Evolutionary conservation across 2,329 filamentous ascomycete species (phyloP), one percentile per base, ranked within the genome.

Genomic region (Tolypocladium amazonense): DNA sequence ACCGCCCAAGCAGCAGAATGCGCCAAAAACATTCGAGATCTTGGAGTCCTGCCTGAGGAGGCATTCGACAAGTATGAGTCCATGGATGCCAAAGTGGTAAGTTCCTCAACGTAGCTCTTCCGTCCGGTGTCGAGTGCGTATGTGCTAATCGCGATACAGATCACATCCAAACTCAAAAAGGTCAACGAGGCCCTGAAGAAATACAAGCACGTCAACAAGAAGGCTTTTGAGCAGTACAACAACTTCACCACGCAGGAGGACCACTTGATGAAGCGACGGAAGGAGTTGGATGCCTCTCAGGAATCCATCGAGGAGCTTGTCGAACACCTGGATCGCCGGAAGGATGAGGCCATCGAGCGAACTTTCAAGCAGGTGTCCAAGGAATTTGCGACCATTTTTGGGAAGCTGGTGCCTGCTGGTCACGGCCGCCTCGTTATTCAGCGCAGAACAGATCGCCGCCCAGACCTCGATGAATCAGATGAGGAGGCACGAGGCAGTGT

Each of bases 181-280:
- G 91, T 93, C 69, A 95, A 96, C 64, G 90, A 96, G 67, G 87
- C 89, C 0, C 80, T 97, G 59, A 97, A 97, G 77, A 96, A 97
- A 72, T 97, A 94, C 77, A 91, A 92, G 59, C 91, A 97, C 69
- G 92, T 99, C 76, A 99, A 99, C 83, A 99, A 97, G 78, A 97
- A 99, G 77, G 94, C 94, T 0, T 96, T 97, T 71, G 95, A 99
- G 75, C 94, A 99, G 73, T 99, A 97, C 78, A 95, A 93, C 77
- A 96, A 88, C 76, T 99, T 97, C 72, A 97, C 93, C 9, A 89
- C 87, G 57, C 91, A 97, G 74, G 88, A 95, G 60, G 92, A 96
- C 63, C 88, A 88, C 27, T 81, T 99, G 23, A 89, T 89, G 56
- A 88, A 89, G 69, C 88, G 94, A 65, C 86, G 93, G 56, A 84